Evolutionary conservation across 1,284 basidiomycete genomes (phyloP), one percentile per base, ranked within the genome.

Genomic region (Microbotryum intermedium): DNA sequence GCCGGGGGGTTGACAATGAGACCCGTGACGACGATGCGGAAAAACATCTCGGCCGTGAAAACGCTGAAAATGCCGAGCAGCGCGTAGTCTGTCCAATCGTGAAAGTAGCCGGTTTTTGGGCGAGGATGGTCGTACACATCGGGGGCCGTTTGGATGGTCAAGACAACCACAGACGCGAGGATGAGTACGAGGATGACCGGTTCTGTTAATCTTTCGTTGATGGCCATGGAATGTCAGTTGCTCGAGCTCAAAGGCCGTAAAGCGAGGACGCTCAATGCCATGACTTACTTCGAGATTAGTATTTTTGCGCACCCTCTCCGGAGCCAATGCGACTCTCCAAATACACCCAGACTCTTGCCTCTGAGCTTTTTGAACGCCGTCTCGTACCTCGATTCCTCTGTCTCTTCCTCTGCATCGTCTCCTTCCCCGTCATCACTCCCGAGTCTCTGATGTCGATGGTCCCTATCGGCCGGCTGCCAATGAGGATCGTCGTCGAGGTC

Each of bases 11-110:
- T 92, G 60, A 97, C 81, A 28, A 97, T 74, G 66, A 98, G 82
- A 20, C 94, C 94, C 13, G 89, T 91, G 28, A 94, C 88, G 70
- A 90, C 83, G 72, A 95, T 92, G 25, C 93, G 85, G 46, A 89
- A 89, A 62, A 88, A 79, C 57, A 88, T 84, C 77, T 98, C 94
- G 45, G 95, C 61, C 6, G 91, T 93, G 79, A 92, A 97, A 66
- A 90, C 70, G 66, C 84, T 76, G 75, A 97, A 97, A 59, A 97
- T 77, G 39, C 72, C 81, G 72, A 97, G 88, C 21, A 97, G 77
- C 23, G 81, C 84, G 70, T 83, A 85, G 74, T 97, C 92, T 69
- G 91, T 87, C 90, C 92, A 94, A 16, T 76, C 70, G 60, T 86
- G 84, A 75, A 97, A 95, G 76, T 88, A 97, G 7, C 88, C 90